A percentile compares a stretch with the other conserved stretches of the same genome.
Evolutionary conservation across 805 yeast species (phyloP).

Genomic region (Blastobotrys americana): DNA sequence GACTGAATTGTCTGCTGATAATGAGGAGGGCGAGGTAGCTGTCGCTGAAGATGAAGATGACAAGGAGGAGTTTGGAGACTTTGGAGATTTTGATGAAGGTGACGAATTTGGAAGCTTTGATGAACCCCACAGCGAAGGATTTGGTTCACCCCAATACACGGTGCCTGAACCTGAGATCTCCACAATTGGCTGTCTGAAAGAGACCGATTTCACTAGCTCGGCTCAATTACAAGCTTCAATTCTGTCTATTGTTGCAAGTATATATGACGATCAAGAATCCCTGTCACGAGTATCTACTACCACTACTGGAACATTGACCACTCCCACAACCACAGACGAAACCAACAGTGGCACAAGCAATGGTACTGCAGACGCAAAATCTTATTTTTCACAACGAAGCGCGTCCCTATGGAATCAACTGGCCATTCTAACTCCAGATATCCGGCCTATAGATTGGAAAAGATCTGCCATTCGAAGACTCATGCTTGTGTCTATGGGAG

Average conservation of each 20-base stretch:
- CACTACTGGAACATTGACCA: neutral
- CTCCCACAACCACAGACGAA: neutral
- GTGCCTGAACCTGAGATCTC: constrained; percentile 4
- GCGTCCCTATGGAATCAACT: constrained; percentile 39
- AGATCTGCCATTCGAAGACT: constrained; percentile 57
- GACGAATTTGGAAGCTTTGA: constrained; percentile 32
- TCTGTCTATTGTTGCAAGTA: constrained; percentile 6
- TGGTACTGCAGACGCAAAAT: constrained; percentile 3
- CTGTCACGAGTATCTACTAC: neutral
- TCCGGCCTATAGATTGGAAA: constrained; percentile 63
- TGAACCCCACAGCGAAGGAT: constrained; percentile 9
- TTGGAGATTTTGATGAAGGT: constrained; percentile 23
- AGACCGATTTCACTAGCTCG: constrained; percentile 17
- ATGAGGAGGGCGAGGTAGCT: too few species aligned
- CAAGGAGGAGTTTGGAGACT: constrained; percentile 18
- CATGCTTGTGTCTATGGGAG: constrained; percentile 55
- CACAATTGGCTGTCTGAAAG: constrained; percentile 8
- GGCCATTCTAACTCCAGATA: constrained; percentile 38
- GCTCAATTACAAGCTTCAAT: constrained; percentile 18
- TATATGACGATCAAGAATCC: neutral
- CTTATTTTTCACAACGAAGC: constrained; percentile 21
- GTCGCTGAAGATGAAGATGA: too few species aligned
- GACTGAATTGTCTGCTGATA: too few species aligned
- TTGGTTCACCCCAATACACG: neutral
- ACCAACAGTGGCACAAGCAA: neutral